A percentile compares a stretch with the other conserved stretches of the same genome.
Conservation (phyloP, 495 filamentous ascomycete genomes). For the Mytilinidion resinicola region DNA sequence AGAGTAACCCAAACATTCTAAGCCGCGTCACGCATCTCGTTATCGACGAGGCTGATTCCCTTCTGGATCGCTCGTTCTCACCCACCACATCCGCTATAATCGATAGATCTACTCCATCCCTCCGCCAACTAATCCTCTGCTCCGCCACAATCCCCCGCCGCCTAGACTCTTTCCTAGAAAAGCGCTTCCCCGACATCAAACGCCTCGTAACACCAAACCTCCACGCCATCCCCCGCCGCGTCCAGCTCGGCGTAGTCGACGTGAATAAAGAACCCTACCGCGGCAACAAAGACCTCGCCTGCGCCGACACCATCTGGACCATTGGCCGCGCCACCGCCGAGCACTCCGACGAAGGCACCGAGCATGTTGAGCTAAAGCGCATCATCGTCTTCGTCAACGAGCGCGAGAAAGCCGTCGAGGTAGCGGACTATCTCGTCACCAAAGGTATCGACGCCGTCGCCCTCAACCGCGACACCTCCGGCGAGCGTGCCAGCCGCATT, state of each 20-base stretch:
- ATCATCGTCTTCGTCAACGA: constrained; percentile 98
- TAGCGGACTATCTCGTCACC: constrained; percentile 68
- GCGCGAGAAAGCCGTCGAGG: constrained; percentile 75
- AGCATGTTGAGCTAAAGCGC: constrained; percentile 61
- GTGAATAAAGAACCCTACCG: constrained; percentile 81
- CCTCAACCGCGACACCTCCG: constrained; percentile 74
- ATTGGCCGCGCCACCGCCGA: constrained; percentile 73
- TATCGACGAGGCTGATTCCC: constrained; percentile 90
- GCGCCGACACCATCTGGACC: constrained; percentile 87
- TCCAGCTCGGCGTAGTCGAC: constrained; percentile 90
- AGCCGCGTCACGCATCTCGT: constrained; percentile 81
- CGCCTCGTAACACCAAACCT: constrained; percentile 90
- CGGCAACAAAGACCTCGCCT: constrained; percentile 84
- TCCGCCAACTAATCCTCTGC: constrained; percentile 88
- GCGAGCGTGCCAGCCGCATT: constrained; percentile 67
- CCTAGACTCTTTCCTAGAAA: constrained; percentile 73
- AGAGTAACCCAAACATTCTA: constrained; percentile 80
- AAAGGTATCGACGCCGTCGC: constrained; percentile 86
- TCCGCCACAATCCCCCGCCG: constrained; percentile 91
- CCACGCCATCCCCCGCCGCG: constrained; percentile 88
- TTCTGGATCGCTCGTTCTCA: constrained; percentile 86
- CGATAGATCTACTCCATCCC: constrained; percentile 64
- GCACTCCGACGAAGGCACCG: constrained; percentile 37
- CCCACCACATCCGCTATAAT: constrained; percentile 75
- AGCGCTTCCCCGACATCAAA: constrained; percentile 71